Evolutionary conservation across 371 early-diverging fungal genomes (phyloP).

Genomic region (Mucor lusitanicus): DNA sequence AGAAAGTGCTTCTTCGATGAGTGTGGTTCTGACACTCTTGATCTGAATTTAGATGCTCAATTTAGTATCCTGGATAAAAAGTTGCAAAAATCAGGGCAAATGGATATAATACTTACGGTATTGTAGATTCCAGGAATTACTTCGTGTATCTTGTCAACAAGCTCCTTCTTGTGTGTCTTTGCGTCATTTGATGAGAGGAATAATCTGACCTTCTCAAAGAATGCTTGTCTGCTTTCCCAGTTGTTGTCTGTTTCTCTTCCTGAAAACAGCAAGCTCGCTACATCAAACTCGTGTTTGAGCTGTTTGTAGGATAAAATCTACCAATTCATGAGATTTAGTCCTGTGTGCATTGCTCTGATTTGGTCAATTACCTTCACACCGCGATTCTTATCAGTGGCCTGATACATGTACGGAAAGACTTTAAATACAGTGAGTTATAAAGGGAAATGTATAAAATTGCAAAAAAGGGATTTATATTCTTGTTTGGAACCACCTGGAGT

Average conservation of each 20-base stretch:
- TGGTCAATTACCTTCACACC: not conserved
- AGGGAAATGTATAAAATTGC: not conserved
- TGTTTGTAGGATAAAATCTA: not conserved
- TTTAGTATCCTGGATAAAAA: not conserved
- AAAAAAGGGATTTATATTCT: not conserved
- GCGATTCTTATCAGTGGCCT: not conserved
- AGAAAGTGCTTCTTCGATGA: constrained; percentile 27
- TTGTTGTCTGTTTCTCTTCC: constrained; percentile 23
- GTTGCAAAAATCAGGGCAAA: not conserved
- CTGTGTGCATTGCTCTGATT: not conserved
- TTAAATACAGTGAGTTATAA: not conserved
- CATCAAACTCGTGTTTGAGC: not conserved
- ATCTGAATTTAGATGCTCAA: constrained; percentile 17
- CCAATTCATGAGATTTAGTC: not conserved
- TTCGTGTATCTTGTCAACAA: constrained; percentile 9
- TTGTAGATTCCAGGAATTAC: constrained; percentile 9
- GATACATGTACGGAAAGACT: not conserved
- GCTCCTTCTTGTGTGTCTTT: not conserved
- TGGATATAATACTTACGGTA: constrained; percentile 6
- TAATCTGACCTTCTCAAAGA: not conserved
- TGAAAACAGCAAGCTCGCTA: not conserved
- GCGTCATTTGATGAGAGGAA: not conserved
- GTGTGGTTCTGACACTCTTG: constrained; percentile 34
- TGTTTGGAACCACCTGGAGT: not conserved
- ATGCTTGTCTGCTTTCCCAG: constrained; percentile 17